Evolutionary conservation across 495 filamentous ascomycete species (phyloP), one percentile per base, ranked within the genome.

Genomic region (Neurospora sp.): DNA sequence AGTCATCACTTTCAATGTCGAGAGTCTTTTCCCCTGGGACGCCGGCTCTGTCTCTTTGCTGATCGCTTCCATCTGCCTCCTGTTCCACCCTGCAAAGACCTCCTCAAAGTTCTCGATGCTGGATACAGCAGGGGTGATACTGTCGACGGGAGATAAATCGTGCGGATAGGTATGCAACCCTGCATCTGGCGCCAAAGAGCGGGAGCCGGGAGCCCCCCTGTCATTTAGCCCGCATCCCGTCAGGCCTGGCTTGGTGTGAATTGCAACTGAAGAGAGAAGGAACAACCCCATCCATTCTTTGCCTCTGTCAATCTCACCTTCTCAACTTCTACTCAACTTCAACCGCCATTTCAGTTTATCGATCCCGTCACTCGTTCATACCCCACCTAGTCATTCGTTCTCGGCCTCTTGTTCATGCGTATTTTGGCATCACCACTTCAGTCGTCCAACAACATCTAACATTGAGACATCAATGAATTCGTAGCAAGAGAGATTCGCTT

Each of bases 391-490:
- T 66, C 53, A 35, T 8, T 66, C 53, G 53, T 9, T 66, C 27
- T 66, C 53, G 27, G 53, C 6, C 53, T 18, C 27, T 2, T 27
- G 48, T 59, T 59, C 11, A 6, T 14, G 48, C 48, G 20, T 27
- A 0, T 27, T 59, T 27, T 27, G 20, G 5, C 27, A 14, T 61
- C 27, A 37, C 6, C 3, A 37, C 53, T 8, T 37, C 22, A 22
- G 22, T 22, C 12, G 14, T 4, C 53, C 5, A 0, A 35, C 27
- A 66, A 66, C 27, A 66, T 37, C 53, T 6, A 61, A 61, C 53
- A 18, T 27, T 14, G 27, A 66, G 9, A 66, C 72, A 71, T 41
- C 69, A 66, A 79, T 79, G 76, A 59, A 69, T 73, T 68, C 44
- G 22, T 75, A 73, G 53, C 53, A 79, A 37, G 69, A 39, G 66